phyloP scores from a whole-genome alignment of 1,139 yeast species.

The Kodamaea ohmeri region DNA sequence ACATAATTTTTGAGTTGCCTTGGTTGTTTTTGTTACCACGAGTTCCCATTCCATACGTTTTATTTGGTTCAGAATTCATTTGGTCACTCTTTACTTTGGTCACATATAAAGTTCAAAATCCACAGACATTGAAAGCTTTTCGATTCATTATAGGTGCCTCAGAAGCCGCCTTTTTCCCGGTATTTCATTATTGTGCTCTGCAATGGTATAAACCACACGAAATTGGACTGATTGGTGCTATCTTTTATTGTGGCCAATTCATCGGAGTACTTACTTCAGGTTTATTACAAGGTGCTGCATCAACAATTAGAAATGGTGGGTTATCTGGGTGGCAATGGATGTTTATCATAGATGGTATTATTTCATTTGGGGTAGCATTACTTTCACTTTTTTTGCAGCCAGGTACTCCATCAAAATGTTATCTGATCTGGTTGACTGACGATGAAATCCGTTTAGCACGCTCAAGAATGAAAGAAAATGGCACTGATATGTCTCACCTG shows the following conservation, averaged over 20 bases:
- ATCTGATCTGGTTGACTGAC: constrained; percentile 28
- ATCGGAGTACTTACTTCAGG: constrained; percentile 32
- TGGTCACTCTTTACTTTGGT: constrained; percentile 28
- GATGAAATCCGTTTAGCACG: constrained; percentile 29
- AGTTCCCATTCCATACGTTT: constrained; percentile 23
- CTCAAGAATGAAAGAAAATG: constrained; percentile 24
- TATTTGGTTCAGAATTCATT: constrained; percentile 23
- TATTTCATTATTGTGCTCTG: constrained; percentile 23
- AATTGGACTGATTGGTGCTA: constrained; percentile 26
- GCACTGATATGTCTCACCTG: constrained; percentile 21
- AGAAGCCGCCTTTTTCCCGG: constrained; percentile 27
- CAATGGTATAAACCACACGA: constrained; percentile 29
- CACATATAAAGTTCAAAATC: constrained; percentile 19
- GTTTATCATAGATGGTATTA: constrained; percentile 29
- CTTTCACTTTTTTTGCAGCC: constrained; percentile 28
- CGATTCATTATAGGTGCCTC: constrained; percentile 30
- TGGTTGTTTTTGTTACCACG: constrained; percentile 23
- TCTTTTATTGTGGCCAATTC: constrained; percentile 30
- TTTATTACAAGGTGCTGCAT: constrained; percentile 26
- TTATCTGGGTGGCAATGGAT: too few relatives aligned
- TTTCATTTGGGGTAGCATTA: constrained; percentile 27
- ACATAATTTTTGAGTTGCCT: constrained; percentile 27
- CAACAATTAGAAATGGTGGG: too few relatives aligned
- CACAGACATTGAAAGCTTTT: constrained; percentile 24
- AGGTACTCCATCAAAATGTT: constrained; percentile 30